A percentile compares a stretch with the other conserved stretches of the same genome.
Evolutionary conservation across 352 stramenopile species (phyloP).

Genomic region (Pythium rhizo-oryzae): DNA sequence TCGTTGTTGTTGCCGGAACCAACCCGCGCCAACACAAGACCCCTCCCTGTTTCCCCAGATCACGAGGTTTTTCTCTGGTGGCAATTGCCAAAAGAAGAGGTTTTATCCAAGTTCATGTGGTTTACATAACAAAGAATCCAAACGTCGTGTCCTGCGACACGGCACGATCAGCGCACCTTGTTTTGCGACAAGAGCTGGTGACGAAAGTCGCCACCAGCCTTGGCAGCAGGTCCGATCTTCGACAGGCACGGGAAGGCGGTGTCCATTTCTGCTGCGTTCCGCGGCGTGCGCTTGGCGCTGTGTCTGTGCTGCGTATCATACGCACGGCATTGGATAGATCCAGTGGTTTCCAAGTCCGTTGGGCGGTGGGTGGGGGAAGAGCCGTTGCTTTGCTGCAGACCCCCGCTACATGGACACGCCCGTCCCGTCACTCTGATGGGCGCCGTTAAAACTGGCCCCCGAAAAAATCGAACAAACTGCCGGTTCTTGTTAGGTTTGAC

Average conservation of each 20-base stretch:
- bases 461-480: slow-evolving; percentile 10
- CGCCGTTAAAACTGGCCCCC: slow-evolving; percentile 21
- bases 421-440: not conserved
- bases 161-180: not conserved
- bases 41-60: slow-evolving; percentile 7
- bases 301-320: not conserved
- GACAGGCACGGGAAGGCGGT: not conserved
- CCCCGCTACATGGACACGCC: slow-evolving; percentile 13
- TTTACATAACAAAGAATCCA: no score
- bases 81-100: no score
- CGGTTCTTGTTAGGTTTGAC: slow-evolving; percentile 13
- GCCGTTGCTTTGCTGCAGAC: not conserved
- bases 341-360: not conserved
- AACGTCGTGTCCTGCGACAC: slow-evolving; percentile 14
- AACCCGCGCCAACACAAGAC: slow-evolving; percentile 21
- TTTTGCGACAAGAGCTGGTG: slow-evolving; percentile 12
- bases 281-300: not conserved
- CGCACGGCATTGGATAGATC: no score
- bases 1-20: slow-evolving; percentile 15
- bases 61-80: slow-evolving; percentile 22
- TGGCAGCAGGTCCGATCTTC: slow-evolving; percentile 5
- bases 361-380: not conserved
- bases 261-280: not conserved
- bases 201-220: no score
- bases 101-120: no score